Base-by-base conservation (phyloP, 768 basidiomycete genomes). In the Hericium rajendrae region DNA sequence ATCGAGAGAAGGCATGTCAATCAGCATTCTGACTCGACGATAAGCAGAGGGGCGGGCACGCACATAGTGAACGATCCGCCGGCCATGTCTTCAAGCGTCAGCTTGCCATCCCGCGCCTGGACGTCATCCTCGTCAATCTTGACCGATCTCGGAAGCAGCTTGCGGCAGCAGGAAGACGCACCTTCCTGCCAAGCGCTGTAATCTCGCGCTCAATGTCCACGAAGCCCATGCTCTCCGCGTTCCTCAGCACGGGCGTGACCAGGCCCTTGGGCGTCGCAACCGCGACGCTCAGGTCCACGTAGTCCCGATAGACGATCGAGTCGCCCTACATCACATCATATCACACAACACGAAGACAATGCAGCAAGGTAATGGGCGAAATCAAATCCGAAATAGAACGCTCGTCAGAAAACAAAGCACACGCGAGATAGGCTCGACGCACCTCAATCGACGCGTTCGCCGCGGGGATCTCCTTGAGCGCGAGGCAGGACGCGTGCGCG, bases 1-100 rank as follows among this genome's bases (percentile, higher is more conserved):
- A 50, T 32, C 32, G 32, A 32, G 32, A 32, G 6, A 8, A 32
- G 32, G 41, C 49, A 53, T 10, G 53, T 51, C 48, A 32, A 28
- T 28, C 18, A 38, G 46, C n/a, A 6, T 3, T 18, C 26, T 16
- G 20, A 20, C 13, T 48, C 10, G 38, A 12, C 12, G 46, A 38
- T 16, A 46, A 12, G 24, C 16, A 56, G 37, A 59, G 10, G 38
- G 39, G 32, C 13, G 49, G 37, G 51, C 39, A 75, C 87, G 62
- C 63, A 93, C 92, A 97, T 97, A 62, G 95, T 98, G 80, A 99
- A 97, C n/a, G 92, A 86, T 51, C 95, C 95, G 51, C 95, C 95
- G 38, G 93, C 80, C 95, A 97, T 97, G 71, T 99, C 95, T 71
- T 97, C 97, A 54, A 98, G 79, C n/a, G 88, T 86, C 54, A 98